Conservation (phyloP, 768 basidiomycete genomes). For the Agrocybe pediades region DNA sequence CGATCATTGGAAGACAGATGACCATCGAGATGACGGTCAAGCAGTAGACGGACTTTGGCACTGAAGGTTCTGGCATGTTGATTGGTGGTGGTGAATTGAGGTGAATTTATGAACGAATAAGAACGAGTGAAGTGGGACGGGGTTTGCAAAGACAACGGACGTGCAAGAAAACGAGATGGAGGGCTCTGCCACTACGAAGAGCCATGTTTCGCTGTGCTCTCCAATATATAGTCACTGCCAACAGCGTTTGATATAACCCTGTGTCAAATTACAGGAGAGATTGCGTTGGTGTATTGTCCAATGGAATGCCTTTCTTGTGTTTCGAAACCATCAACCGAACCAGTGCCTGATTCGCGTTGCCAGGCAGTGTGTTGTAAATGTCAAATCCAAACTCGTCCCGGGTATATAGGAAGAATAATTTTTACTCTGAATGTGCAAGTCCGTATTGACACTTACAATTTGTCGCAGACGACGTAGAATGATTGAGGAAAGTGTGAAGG, state of each 20-base stretch:
- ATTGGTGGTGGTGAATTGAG: neutral
- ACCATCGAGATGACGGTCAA: conserved; percentile 17
- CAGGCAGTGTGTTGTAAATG: neutral
- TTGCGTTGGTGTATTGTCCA: neutral
- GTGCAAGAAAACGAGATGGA: conserved; percentile 9
- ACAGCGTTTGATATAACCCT: neutral
- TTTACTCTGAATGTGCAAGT: no score
- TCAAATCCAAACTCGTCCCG: neutral
- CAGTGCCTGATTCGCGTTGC: neutral
- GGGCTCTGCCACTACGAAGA: conserved; percentile 10
- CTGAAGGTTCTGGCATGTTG: conserved; percentile 7
- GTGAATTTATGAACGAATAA: conserved; percentile 3
- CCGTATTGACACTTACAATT: no score
- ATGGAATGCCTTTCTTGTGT: neutral
- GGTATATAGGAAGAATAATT: no score
- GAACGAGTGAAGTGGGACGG: conserved; percentile 4
- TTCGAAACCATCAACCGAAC: neutral
- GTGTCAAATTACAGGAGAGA: neutral
- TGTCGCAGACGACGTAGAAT: no score
- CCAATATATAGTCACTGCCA: neutral
- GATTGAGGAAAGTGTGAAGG: no score
- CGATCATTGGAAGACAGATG: conserved; percentile 21
- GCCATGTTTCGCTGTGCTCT: neutral
- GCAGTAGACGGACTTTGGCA: conserved; percentile 14
- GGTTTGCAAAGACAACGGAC: conserved; percentile 1